Evolutionary conservation across 345 rosid genomes (phyloP), one percentile per base, ranked within the genome.

Genomic region (Populus tremula): DNA sequence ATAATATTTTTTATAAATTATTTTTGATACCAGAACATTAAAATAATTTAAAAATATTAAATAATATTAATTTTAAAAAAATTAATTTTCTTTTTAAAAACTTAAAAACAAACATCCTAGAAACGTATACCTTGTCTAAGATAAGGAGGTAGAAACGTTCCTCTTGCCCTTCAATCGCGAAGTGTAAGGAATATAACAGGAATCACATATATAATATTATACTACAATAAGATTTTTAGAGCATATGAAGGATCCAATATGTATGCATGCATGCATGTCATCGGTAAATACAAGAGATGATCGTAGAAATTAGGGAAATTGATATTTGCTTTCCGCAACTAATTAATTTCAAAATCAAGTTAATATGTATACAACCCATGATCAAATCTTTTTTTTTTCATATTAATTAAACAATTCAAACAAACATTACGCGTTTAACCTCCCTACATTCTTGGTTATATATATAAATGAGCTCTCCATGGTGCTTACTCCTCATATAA

Each of bases 11-110:
- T 33, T 0, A 33, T 4, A 33, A 33, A 4, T 33, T 33, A 33
- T 33, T 4, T 33, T 33, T 33, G 0, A 33, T 4, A 33, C 4
- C 0, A 33, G 5, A 0, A 0, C 0, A 33, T 33, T 0, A 33
- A 33, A 33, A 33, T 33, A 33, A 33, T 33, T 0, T 33, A 5
- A 33, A 33, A 33, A 33, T 33, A 33, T 1, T 29, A 33, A 33
- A 4, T 0, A 33, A 33, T 33, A 33, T 33, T 33, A 31, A 31
- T 33, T 33, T 25, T 25, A 33, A 33, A 4, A 33, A 33, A 33
- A 4, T 33, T 33, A 5, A 4, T 0, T 33, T 33, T 4, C 5
- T 4, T 0, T 33, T 4, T 33, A 0, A 33, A 33, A 33, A 33
- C 5, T 33, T 33, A 4, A 33, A 33, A 33, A 33, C 5, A 33